These are phyloP conservation scores for Clavispora santaluciae DNA, from an alignment of 805 yeast species.

Conservation along the genomic window DNA sequence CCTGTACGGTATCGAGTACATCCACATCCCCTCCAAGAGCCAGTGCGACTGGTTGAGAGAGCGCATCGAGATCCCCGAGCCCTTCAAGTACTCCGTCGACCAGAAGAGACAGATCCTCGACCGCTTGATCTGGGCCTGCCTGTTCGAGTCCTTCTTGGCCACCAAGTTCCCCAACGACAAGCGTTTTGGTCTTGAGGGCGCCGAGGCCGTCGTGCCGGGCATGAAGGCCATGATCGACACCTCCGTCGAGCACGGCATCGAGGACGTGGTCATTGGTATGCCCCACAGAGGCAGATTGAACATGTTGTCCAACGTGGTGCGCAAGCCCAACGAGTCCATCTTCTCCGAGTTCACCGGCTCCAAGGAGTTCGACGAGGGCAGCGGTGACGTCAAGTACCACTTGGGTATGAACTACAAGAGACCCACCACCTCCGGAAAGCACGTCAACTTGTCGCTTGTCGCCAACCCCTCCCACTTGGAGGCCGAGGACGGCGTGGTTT, in stretches of 20 bases:
- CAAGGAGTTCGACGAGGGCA: constrained; percentile 86
- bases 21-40: constrained; percentile 92
- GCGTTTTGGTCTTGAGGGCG: constrained; percentile 98
- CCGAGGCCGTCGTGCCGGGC: constrained; percentile 95
- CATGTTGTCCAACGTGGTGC: constrained; percentile 95
- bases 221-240: constrained; percentile 93
- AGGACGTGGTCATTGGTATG: constrained; percentile 97
- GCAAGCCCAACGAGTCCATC: constrained; percentile 97
- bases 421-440: constrained; percentile 98
- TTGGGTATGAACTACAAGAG: constrained; percentile 98
- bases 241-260: constrained; percentile 87
- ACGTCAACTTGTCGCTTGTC: constrained; percentile 89
- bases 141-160: constrained; percentile 87
- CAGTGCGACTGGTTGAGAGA: constrained; percentile 99
- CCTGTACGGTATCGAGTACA: constrained; percentile 88
- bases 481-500: constrained; percentile 97
- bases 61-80: constrained; percentile 87
- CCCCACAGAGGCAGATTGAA: constrained; percentile 99
- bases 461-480: constrained; percentile 99
- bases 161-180: constrained; percentile 97
- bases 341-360: constrained; percentile 95
- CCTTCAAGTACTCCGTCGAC: constrained; percentile 77
- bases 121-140: constrained; percentile 93
- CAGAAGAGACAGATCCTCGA: constrained; percentile 95
- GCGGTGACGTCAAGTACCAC: constrained; percentile 99